phyloP scores from a whole-genome alignment of 108 stramenopile genomes.

The Cyclotella baltica region DNA sequence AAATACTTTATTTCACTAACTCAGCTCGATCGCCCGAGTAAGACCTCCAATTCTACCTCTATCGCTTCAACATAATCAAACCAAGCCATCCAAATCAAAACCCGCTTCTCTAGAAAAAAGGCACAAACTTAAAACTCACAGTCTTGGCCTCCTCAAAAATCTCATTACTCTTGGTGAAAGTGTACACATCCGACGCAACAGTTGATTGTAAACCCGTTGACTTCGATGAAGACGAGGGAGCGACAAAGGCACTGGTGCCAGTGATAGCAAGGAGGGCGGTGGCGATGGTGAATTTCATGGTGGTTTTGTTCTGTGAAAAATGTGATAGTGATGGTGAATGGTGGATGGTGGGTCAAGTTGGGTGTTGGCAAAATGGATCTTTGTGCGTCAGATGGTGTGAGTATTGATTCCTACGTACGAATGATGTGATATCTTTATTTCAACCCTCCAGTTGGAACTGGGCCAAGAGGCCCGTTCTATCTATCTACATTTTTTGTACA shows the following conservation, averaged over 20 bases:
- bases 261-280: conserved; percentile 54
- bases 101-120: not conserved
- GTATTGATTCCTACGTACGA: not conserved
- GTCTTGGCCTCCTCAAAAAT: conserved; percentile 87
- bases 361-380: conserved; percentile 1
- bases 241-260: conserved; percentile 73
- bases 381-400: conserved; percentile 7
- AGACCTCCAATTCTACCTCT: no score
- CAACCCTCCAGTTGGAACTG: no score
- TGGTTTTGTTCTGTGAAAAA: conserved; percentile 4
- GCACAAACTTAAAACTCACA: conserved; percentile 54
- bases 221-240: conserved; percentile 35
- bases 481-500: no score
- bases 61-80: conserved; percentile 8
- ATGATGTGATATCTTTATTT: not conserved
- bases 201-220: conserved; percentile 40
- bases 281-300: conserved; percentile 77
- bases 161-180: conserved; percentile 88
- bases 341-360: not conserved
- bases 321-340: not conserved
- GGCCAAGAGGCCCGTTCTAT: no score
- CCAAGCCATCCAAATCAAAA: not conserved
- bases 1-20: no score
- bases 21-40: no score
- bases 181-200: conserved; percentile 61